Conservation (phyloP, 192 early-diverging fungal species). For the Oehlia diaphana region DNA sequence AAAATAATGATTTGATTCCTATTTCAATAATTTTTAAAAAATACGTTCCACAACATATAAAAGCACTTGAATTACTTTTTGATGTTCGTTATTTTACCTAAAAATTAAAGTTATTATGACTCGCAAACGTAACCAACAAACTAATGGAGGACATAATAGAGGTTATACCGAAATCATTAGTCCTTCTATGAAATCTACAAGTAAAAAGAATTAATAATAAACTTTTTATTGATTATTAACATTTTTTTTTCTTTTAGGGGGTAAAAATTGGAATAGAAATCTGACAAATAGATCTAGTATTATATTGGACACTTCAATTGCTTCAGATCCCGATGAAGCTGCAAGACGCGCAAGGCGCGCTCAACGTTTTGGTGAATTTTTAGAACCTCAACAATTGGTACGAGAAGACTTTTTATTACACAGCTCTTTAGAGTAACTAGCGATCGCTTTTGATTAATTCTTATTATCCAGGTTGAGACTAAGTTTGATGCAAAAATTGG, state of each 20-base stretch:
- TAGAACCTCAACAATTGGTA: neutral
- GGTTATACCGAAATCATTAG: neutral
- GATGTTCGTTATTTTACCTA: neutral
- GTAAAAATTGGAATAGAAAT: neutral
- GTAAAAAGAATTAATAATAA: neutral
- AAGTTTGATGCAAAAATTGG: neutral
- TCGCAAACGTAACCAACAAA: neutral
- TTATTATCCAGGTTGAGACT: neutral
- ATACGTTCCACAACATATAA: neutral
- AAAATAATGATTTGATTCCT: neutral
- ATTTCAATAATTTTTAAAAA: neutral
- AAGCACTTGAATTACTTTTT: neutral
- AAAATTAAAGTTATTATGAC: neutral
- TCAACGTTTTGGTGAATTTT: neutral
- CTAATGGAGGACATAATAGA: neutral
- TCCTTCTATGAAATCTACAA: neutral
- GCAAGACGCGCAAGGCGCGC: neutral
- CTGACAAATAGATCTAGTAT: neutral
- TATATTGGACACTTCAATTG: neutral
- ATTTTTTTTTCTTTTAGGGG: neutral
- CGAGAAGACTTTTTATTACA: neutral
- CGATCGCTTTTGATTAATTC: neutral
- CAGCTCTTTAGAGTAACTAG: neutral
- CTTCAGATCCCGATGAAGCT: neutral
- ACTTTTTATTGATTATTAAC: neutral